Evolutionary conservation across 2,329 filamentous ascomycete species (phyloP).

Genomic region (Aspergillus ruber): DNA sequence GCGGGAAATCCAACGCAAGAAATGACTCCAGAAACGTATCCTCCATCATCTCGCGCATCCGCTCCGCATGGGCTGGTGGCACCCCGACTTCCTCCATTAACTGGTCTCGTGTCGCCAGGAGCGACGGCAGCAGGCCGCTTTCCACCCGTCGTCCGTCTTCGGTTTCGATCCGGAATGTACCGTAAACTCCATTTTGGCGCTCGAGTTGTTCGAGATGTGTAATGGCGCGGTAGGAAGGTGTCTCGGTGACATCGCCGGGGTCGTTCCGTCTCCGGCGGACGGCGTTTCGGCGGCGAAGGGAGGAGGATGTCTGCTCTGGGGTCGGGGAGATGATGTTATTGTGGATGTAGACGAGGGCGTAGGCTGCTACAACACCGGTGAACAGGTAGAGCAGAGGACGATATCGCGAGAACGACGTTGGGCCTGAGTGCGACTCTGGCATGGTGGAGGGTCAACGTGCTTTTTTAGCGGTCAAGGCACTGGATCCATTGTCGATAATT

Average conservation of each 20-base stretch:
- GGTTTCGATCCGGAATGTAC: slow-evolving; percentile 38
- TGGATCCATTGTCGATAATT: slow-evolving; percentile 12
- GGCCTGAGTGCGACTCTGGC: slow-evolving; percentile 25
- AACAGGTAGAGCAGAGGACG: slow-evolving; percentile 37
- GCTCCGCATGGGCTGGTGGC: slow-evolving; percentile 30
- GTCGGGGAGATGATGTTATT: slow-evolving; percentile 23
- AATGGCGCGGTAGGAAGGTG: slow-evolving; percentile 33
- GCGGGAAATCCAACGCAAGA: slow-evolving; percentile 34
- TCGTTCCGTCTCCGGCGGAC: slow-evolving; percentile 32
- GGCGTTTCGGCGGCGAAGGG: slow-evolving; percentile 35
- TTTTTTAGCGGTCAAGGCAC: slow-evolving; percentile 7
- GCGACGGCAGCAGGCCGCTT: slow-evolving; percentile 37
- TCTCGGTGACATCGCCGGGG: slow-evolving; percentile 20
- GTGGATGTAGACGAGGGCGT: slow-evolving; percentile 36
- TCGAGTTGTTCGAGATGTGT: slow-evolving; percentile 35
- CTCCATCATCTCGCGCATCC: slow-evolving; percentile 40
- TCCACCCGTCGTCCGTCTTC: slow-evolving; percentile 36
- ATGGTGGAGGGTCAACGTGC: slow-evolving; percentile 18
- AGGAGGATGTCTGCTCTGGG: slow-evolving; percentile 15
- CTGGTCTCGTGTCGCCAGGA: slow-evolving; percentile 36
- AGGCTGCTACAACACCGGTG: slow-evolving; percentile 36
- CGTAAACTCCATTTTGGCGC: slow-evolving; percentile 35
- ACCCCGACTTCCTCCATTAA: slow-evolving; percentile 37
- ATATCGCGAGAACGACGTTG: slow-evolving; percentile 31
- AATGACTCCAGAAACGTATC: slow-evolving; percentile 40